A percentile compares a stretch with the other conserved stretches of the same genome.
phyloP scores from a whole-genome alignment of 2,329 filamentous ascomycete species.

The Mollisiaceae sp. region DNA sequence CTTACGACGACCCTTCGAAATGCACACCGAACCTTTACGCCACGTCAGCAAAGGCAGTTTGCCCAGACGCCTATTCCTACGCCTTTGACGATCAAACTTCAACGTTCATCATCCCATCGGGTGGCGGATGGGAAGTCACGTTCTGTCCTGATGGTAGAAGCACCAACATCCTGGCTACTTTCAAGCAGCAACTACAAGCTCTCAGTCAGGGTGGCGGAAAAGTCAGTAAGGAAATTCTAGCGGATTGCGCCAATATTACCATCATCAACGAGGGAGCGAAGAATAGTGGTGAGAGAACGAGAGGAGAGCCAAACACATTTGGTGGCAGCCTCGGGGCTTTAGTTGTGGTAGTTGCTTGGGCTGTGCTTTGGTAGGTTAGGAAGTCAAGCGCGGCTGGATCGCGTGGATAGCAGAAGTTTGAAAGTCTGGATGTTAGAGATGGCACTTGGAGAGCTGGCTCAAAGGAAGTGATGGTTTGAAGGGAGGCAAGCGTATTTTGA shows the following conservation, averaged over 20 bases:
- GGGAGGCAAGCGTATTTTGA: constrained; percentile 9
- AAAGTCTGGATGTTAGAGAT: constrained; percentile 6
- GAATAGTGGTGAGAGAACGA: constrained; percentile 22
- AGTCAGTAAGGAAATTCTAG: constrained; percentile 45
- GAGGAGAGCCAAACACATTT: constrained; percentile 18
- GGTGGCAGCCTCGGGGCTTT: constrained; percentile 36
- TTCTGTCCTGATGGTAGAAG: constrained; percentile 73
- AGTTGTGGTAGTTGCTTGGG: constrained; percentile 39
- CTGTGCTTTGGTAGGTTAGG: constrained; percentile 30
- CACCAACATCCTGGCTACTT: constrained; percentile 61
- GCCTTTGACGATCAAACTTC: constrained; percentile 65
- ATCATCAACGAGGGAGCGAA: constrained; percentile 35
- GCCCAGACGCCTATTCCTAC: constrained; percentile 85
- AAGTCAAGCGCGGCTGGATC: neutral
- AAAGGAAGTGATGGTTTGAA: constrained; percentile 1
- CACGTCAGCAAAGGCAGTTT: constrained; percentile 72
- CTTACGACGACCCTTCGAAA: constrained; percentile 64
- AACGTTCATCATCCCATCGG: constrained; percentile 67
- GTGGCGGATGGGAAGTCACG: constrained; percentile 78
- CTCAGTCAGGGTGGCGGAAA: constrained; percentile 51
- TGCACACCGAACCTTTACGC: constrained; percentile 74
- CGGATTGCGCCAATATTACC: constrained; percentile 41
- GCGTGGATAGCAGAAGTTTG: constrained; percentile 1
- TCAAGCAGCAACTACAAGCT: constrained; percentile 54
- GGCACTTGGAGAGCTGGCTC: constrained; percentile 12